Evolutionary conservation across 164 flowering plant species (phyloP).

Genomic region (Santalum album): DNA sequence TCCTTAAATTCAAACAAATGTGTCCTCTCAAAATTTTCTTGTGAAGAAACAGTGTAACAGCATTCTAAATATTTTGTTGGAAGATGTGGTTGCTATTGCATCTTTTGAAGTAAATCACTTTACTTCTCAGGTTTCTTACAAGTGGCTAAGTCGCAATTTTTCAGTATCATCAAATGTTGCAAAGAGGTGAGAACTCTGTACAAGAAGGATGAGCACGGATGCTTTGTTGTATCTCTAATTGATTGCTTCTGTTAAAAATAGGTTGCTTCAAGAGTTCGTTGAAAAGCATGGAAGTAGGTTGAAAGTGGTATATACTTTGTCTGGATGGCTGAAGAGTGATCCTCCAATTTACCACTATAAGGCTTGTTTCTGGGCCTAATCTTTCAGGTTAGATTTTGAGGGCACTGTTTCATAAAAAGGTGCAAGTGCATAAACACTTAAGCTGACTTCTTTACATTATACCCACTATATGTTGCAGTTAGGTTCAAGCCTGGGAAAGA

Average conservation of each 20-base stretch:
- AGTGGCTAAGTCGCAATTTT: conserved; percentile 89
- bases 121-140: conserved; percentile 71
- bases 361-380: conserved; percentile 53
- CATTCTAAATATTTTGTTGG: neutral
- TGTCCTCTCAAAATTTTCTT: too few species aligned
- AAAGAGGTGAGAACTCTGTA: conserved; percentile 45
- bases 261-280: conserved; percentile 78
- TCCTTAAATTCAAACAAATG: too few species aligned
- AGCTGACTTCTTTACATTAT: too few species aligned
- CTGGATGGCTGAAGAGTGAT: conserved; percentile 66
- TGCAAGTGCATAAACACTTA: too few species aligned
- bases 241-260: conserved; percentile 12
- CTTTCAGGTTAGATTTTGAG: conserved; percentile 51
- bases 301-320: conserved; percentile 55
- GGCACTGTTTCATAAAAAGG: too few species aligned
- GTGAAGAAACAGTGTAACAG: too few species aligned
- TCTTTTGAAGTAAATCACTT: neutral
- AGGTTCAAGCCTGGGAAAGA: too few species aligned
- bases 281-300: conserved; percentile 45
- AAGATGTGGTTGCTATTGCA: neutral
- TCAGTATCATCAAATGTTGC: conserved; percentile 73
- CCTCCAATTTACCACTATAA: conserved; percentile 48
- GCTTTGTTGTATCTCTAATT: neutral
- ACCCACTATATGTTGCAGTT: too few species aligned
- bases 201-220: neutral